Evolutionary conservation across 495 filamentous ascomycete genomes (phyloP).

Genomic region (Lophiostoma macrostomum): DNA sequence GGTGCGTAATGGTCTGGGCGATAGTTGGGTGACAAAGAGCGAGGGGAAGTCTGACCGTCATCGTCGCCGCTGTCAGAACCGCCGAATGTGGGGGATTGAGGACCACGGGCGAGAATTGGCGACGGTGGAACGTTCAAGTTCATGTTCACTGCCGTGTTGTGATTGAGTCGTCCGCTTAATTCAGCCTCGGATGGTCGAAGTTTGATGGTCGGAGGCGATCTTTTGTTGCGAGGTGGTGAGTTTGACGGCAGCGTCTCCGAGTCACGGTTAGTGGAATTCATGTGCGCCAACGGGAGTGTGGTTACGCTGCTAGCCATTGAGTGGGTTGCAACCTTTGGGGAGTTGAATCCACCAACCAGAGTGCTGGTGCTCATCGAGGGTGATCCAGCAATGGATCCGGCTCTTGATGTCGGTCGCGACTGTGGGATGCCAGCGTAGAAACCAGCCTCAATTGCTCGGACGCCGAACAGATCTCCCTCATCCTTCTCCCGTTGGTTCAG

Average conservation of each 20-base stretch:
- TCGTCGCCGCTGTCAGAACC: conserved; percentile 12
- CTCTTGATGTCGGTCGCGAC: conserved; percentile 43
- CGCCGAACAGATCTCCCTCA: conserved; percentile 48
- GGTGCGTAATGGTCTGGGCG: conserved; percentile 24
- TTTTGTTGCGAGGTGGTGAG: conserved; percentile 10
- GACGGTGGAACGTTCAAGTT: conserved; percentile 29
- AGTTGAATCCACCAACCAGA: conserved; percentile 11
- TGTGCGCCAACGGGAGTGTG: conserved; percentile 26
- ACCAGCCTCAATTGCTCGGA: conserved; percentile 46
- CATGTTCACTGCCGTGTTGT: conserved; percentile 33
- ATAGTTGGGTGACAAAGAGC: conserved; percentile 22
- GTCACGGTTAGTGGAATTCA: conserved; percentile 5
- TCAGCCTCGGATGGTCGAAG: conserved; percentile 33
- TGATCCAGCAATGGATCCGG: conserved; percentile 9
- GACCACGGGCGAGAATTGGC: conserved; percentile 15
- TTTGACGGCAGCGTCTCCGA: neutral
- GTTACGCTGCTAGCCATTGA: conserved; percentile 25
- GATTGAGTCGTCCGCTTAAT: conserved; percentile 31
- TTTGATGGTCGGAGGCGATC: conserved; percentile 14
- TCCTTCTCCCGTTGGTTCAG: conserved; percentile 43
- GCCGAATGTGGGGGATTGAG: conserved; percentile 8
- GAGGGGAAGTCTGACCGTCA: conserved; percentile 6
- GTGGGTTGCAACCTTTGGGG: conserved; percentile 16
- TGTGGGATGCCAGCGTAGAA: conserved; percentile 48
- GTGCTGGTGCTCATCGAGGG: conserved; percentile 27